Percentiles rank a stretch among this genome's conserved stretches.
Conservation (phyloP, 148 eudicot genomes). For the Rheum nobile region DNA sequence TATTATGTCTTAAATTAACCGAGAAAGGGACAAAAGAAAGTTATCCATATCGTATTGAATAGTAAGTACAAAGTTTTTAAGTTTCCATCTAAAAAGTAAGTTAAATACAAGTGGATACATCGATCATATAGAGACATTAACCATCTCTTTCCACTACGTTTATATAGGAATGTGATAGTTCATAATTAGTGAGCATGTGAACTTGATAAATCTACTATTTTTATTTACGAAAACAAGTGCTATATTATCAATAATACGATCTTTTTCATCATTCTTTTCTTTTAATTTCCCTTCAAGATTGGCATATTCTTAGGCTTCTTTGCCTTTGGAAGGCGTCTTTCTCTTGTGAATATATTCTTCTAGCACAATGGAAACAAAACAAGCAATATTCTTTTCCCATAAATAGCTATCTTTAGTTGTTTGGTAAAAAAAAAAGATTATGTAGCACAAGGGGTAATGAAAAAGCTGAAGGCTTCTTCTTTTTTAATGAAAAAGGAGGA, state of each 20-base stretch:
- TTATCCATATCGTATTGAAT: not conserved
- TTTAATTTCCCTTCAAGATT: not conserved
- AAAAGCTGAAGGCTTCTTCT: not conserved
- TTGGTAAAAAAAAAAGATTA: not conserved
- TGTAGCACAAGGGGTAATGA: not conserved
- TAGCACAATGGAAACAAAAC: not conserved
- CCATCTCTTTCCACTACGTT: slow-evolving; percentile 6
- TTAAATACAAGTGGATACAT: slow-evolving; percentile 3
- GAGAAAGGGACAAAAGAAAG: not conserved
- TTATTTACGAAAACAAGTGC: not conserved
- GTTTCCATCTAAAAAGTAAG: not conserved
- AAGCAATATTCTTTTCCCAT: not conserved
- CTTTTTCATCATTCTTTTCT: not conserved
- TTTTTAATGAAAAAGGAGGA: not conserved
- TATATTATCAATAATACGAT: not conserved
- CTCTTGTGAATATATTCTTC: slow-evolving; percentile 5
- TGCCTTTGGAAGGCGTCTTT: not conserved
- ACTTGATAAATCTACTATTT: not conserved
- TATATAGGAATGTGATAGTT: not conserved
- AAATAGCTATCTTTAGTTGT: not conserved
- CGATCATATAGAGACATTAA: slow-evolving; percentile 5
- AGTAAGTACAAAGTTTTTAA: not conserved
- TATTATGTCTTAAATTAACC: not conserved
- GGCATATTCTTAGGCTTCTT: slow-evolving; percentile 2
- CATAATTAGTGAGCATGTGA: slow-evolving; percentile 1